These are phyloP conservation scores for Venturia asperata DNA, from an alignment of 2,329 filamentous ascomycete species.

Conservation along the genomic window DNA sequence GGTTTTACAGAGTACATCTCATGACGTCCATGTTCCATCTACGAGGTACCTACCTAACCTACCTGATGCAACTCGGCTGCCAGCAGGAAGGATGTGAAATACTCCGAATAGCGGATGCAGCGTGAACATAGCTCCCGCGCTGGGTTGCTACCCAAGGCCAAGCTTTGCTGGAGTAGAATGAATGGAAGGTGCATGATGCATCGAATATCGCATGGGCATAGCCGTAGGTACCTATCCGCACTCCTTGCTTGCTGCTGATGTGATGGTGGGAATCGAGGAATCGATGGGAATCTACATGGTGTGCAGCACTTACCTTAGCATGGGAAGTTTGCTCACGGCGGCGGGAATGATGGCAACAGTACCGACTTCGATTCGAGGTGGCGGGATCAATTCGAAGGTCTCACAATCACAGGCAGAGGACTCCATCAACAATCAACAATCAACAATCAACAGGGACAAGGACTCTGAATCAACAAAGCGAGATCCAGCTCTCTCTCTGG, in stretches of 20 bases:
- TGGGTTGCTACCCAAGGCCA: neutral
- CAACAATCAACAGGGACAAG: neutral
- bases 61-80: neutral
- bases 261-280: constrained; percentile 1
- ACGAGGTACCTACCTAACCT: too few species aligned
- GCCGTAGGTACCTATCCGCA: neutral
- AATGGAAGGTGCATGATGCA: neutral
- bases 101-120: neutral
- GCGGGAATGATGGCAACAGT: neutral
- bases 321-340: too few species aligned
- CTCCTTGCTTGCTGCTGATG: neutral
- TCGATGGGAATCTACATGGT: neutral
- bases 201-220: neutral
- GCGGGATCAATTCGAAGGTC: neutral
- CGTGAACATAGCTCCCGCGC: neutral
- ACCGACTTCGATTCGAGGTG: neutral
- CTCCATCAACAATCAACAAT: too few species aligned
- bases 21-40: too few species aligned
- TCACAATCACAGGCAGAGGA: constrained; percentile 2
- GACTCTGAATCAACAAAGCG: too few species aligned
- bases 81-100: neutral
- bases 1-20: neutral
- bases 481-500: too few species aligned
- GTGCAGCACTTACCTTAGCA: neutral
- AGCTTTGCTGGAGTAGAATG: neutral